Evolutionary conservation across 208 protist genomes (phyloP), one percentile per base, ranked within the genome.

Genomic region (Leishmania tarentolae): DNA sequence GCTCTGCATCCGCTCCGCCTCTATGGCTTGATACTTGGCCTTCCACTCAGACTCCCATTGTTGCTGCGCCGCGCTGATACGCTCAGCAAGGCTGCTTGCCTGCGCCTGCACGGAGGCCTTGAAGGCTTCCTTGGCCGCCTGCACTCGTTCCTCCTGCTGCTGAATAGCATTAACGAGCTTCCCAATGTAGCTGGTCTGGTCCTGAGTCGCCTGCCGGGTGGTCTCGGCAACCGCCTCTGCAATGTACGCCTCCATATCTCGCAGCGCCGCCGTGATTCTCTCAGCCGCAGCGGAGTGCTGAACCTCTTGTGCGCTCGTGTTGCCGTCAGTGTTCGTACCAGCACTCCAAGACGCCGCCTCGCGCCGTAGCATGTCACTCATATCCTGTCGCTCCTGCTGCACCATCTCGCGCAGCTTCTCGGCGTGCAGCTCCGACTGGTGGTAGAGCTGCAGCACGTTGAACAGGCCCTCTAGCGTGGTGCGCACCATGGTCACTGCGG

Each of bases 41-140:
- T 89, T 81, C 93, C 93, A 96, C 82, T 82, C 76, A 47, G 77
- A 86, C 66, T 97, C 90, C 81, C 90, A 93, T 53, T 88, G 78
- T 76, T 87, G 71, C 83, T 93, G 89, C 2, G 92, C 90, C 4
- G 83, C 86, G 17, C 74, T 79, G 73, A 97, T 83, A 76, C 91
- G 90, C 74, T 91, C 82, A 5, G 89, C 88, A 17, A 97, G 74
- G 52, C 83, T 79, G 46, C 83, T 86, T 13, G 83, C 86, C 87
- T 94, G 85, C 59, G 88, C 57, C 72, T 81, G 79, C 47, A 87
- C 87, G 0, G 87, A 86, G n/a, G 90, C 83, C 46, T 86, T 81
- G 65, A 94, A 96, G 47, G 81, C 87, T 19, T 85, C 69, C 75
- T 93, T 83, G 21, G 92, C 83, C 11, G 79, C 82, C 46, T 78